Evolutionary conservation across 164 flowering plant genomes (phyloP).

Genomic region (Chloranthus sessilifolius): DNA sequence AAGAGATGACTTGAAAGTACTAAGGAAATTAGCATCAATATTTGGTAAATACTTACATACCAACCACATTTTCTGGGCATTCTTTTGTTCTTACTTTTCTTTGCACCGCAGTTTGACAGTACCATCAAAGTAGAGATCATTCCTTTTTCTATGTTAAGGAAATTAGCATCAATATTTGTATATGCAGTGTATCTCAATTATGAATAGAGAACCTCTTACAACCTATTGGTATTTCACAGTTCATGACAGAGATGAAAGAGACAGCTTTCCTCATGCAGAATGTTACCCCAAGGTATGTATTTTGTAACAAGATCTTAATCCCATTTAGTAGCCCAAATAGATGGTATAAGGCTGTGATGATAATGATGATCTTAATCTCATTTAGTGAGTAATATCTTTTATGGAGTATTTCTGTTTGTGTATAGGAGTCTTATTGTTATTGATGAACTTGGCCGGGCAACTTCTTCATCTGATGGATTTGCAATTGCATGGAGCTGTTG

Average conservation of each 20-base stretch:
- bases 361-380: not conserved
- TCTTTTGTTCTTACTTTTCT: too few relatives aligned
- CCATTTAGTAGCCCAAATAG: too few relatives aligned
- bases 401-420: slow-evolving; percentile 3
- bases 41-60: too few relatives aligned
- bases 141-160: too few relatives aligned
- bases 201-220: not conserved
- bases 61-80: too few relatives aligned
- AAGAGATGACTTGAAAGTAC: too few relatives aligned
- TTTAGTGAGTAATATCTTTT: not conserved
- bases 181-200: not conserved
- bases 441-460: slow-evolving; percentile 99
- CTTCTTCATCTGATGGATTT: slow-evolving; percentile 94
- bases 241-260: slow-evolving; percentile 99
- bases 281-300: slow-evolving; percentile 63
- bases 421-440: slow-evolving; percentile 86
- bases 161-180: too few relatives aligned
- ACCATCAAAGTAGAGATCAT: too few relatives aligned
- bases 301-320: not conserved
- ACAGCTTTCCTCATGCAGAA: slow-evolving; percentile 96
- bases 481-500: slow-evolving; percentile 99
- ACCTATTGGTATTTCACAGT: slow-evolving; percentile 41
- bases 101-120: too few relatives aligned
- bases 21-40: too few relatives aligned
- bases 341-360: too few relatives aligned